These are phyloP conservation scores for Kondoa subrosea DNA, from an alignment of 768 basidiomycete species.

Conservation along the genomic window DNA sequence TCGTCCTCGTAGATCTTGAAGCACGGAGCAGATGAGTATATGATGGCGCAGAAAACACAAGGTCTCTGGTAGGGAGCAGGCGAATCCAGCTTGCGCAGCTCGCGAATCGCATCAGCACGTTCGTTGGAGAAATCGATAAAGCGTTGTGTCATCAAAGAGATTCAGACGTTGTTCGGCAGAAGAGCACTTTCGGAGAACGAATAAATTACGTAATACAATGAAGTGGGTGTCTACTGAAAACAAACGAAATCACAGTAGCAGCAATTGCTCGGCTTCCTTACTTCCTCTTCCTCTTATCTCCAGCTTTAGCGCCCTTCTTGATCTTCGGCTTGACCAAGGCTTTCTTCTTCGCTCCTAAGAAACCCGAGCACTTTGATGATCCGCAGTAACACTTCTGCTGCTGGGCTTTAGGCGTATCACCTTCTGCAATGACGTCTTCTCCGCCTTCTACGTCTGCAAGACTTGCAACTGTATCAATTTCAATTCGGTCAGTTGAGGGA, in stretches of 20 bases:
- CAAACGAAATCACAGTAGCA: no score
- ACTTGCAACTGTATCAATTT: slow-evolving; percentile 27
- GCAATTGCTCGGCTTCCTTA: no score
- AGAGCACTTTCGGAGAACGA: no score
- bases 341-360: slow-evolving; percentile 28
- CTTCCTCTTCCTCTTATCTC: neutral
- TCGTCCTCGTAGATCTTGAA: slow-evolving; percentile 19
- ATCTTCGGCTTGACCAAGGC: slow-evolving; percentile 18
- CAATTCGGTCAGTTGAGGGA: slow-evolving; percentile 32
- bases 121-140: neutral
- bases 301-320: neutral
- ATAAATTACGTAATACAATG: no score
- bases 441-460: slow-evolving; percentile 23
- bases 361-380: slow-evolving; percentile 30
- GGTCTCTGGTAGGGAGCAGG: neutral
- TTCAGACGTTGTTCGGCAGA: no score
- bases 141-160: neutral
- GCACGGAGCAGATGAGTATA: neutral
- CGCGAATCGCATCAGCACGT: neutral
- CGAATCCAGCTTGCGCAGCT: neutral
- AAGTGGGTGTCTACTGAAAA: no score
- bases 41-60: slow-evolving; percentile 16
- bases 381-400: slow-evolving; percentile 32
- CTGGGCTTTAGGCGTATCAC: slow-evolving; percentile 20
- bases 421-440: slow-evolving; percentile 20